Base-by-base conservation (phyloP, 495 filamentous ascomycete species). In the Bombardia bombarda region DNA sequence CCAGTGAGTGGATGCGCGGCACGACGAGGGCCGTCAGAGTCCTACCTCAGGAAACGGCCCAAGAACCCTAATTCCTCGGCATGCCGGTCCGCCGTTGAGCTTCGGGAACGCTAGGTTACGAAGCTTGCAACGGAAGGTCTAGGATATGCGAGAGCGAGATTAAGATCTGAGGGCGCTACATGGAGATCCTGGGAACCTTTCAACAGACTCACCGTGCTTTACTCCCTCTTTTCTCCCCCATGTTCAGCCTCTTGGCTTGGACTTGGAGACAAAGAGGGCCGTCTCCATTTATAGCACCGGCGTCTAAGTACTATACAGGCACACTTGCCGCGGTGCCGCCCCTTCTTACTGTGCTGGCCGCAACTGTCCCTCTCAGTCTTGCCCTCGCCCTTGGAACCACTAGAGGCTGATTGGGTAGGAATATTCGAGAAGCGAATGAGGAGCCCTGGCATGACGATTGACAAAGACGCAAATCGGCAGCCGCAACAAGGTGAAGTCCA, bases 11-110 rank as follows among this genome's bases (percentile, higher is more conserved):
- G 14, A 26, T 17, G 21, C 21, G 32, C 32, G 32, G 32, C 14
- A 33, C 32, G 6, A 7, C 8, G 5, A 18, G 14, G 17, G 16
- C n/a, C 38, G 38, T 19, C 21, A 10, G n/a, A n/a, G n/a, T n/a
- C n/a, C n/a, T 25, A 17, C 19, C 24, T 30, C 38, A 5, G 12
- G 10, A 17, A 28, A 30, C 32, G n/a, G 39, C 36, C 25, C 45
- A 41, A 7, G 23, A 50, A 32, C 36, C 32, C 19, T 49, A 42
- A 49, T 32, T 49, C 50, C 32, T 50, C 56, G 50, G 50, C 31
- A 50, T 49, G 25, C 46, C 46, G 48, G 53, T 50, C 47, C 50
- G 48, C 48, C 48, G 35, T 53, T 51, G 53, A 54, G 45, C 25
- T 43, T 47, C 48, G 50, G 40, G 39, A 46, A 32, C 35, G 26